Base-by-base conservation (phyloP, 2,329 filamentous ascomycete genomes). In the Fusarium abutilonis region DNA sequence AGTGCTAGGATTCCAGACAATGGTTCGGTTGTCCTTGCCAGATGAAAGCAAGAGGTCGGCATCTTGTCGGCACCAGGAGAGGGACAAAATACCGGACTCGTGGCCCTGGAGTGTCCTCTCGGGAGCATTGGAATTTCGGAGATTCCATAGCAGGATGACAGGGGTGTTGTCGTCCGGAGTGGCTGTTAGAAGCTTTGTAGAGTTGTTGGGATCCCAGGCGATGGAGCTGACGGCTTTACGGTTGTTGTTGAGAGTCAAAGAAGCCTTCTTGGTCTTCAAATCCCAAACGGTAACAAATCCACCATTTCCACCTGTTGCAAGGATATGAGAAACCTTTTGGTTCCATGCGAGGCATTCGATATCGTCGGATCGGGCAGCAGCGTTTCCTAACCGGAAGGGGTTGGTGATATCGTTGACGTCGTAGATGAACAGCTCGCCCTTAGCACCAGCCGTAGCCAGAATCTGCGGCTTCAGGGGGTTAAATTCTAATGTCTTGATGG, bases 261-360 rank as follows among this genome's bases (percentile, higher is more conserved):
- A 97, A 69, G 97, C 93, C 80, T 97, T 97, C 85, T 97, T 98
- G 11, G 92, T 93, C 82, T 97, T 97, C 65, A 98, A 84, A 78
- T 99, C 95, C 95, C 95, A 99, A 15, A 99, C 94, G 3, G 95
- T 98, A 32, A 98, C 93, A 72, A 98, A 96, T 5, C 95, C 95
- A 45, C 93, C 93, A 61, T 88, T 90, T 73, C 93, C 94, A 66
- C 95, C 95, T 9, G 94, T 98, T 15, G 94, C 95, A 68, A 99
- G 80, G 74, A 99, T 99, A 74, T 99, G 94, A 13, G 94, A 87
- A 38, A 98, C 94, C 80, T 96, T 98, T 74, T 93, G 93, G 79
- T 99, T 99, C 96, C 96, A 99, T 69, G 97, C 94, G 59, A 99
- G 83, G 67, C 93, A 96, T 72, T 98, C 95, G 65, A 98, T 91